Base-by-base conservation (phyloP, 75 land plant genomes). In the Sequoiadendron giganteum region DNA sequence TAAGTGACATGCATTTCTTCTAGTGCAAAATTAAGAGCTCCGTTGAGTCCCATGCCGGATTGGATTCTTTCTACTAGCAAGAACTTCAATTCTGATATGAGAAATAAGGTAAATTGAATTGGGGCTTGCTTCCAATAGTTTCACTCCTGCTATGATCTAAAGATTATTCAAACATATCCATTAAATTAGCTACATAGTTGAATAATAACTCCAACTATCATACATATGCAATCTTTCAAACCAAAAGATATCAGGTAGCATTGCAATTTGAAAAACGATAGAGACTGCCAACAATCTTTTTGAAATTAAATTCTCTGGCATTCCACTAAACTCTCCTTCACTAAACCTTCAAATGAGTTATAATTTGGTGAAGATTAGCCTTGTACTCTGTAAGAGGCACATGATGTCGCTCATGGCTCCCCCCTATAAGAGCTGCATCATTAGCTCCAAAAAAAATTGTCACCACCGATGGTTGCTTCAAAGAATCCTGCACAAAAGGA, bases 371-470 rank as follows among this genome's bases (percentile, higher is more conserved):
- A 30, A 96, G 93, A 79, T 95, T 96, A 14, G 91, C 93, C 87
- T 91, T 94, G 91, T 96, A 96, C 87, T 94, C 97, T 84, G 90
- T 91, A 79, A 92, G 45, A 58, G 98, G 98, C 18, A 96, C 95
- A 89, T 96, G 95, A 75, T 95, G 95, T 15, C 88, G 38, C 48
- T 91, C 92, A 90, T 91, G 91, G n/a, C 84, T 92, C 56, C 95
- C 83, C 25, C 94, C 98, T 19, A 86, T 54, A n/a, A 95, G 89
- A 77, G 95, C 98, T 13, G 97, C 96, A 92, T 96, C 98, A 92
- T 96, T 96, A 34, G 98, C 98, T 55, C 98, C 98, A 88, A 96
- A 95, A 89, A 96, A 96, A 15, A 96, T 85, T 34, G 98, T 96
- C 15, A 84, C 91, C 56, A 90, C 93, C 89, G 85, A 49, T 58